These are phyloP conservation scores for Raddia distichophylla DNA, from an alignment of 176 grass and related monocot species.

Conservation along the genomic window DNA sequence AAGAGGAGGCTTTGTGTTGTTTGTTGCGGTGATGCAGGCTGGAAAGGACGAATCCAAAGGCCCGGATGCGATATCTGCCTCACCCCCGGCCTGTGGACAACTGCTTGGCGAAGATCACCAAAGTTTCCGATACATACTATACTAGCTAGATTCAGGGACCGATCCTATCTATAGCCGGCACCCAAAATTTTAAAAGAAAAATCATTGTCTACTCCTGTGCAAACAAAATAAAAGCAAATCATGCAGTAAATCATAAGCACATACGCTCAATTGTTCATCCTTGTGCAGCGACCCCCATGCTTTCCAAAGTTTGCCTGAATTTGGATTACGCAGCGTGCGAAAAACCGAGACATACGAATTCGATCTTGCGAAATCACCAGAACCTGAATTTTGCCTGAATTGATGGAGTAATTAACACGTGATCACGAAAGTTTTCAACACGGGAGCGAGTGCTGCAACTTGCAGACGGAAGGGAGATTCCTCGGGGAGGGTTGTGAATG, in stretches of 20 bases:
- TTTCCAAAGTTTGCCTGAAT: neutral
- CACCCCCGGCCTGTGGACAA: slow-evolving; percentile 82
- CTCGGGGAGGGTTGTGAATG: no score
- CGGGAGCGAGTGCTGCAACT: no score
- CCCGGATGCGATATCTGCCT: slow-evolving; percentile 60
- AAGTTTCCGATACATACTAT: neutral
- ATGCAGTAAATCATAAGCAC: no score
- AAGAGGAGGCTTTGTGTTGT: neutral
- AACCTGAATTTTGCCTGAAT: no score
- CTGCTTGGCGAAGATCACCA: slow-evolving; percentile 72
- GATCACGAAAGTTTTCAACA: no score
- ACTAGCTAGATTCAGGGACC: neutral
- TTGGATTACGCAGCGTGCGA: neutral
- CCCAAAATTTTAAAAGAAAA: neutral
- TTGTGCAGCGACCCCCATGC: neutral
- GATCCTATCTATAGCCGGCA: neutral
- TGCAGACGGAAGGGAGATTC: no score
- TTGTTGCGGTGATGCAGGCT: slow-evolving; percentile 41
- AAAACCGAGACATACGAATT: neutral
- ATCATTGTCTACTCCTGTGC: neutral
- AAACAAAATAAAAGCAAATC: neutral
- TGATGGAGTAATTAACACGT: no score
- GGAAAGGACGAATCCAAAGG: slow-evolving; percentile 54
- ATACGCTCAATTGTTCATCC: no score
- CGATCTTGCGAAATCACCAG: neutral